A percentile compares a stretch with the other conserved stretches of the same genome.
phyloP scores from a whole-genome alignment of 148 eudicot genomes.

The Mesembryanthemum crystallinum region DNA sequence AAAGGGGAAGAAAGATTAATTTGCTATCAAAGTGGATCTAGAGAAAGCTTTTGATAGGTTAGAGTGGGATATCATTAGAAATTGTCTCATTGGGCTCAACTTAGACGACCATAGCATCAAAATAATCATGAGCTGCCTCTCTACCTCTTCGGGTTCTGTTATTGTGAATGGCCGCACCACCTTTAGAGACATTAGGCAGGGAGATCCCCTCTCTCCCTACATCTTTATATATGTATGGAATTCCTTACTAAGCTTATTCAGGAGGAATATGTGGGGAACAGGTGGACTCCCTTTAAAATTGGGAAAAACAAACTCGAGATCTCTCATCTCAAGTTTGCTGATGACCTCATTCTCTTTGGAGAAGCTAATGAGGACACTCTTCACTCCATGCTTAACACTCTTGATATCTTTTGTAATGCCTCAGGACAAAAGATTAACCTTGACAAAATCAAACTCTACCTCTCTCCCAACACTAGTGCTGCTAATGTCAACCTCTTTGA shows the following conservation, averaged over 20 bases:
- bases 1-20: not conserved
- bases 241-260: not conserved
- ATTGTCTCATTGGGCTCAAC: no score
- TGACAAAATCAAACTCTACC: not conserved
- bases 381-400: not conserved
- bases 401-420: not conserved
- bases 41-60: slow-evolving; percentile 3
- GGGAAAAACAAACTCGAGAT: not conserved
- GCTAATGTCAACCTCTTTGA: not conserved
- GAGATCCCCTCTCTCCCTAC: not conserved
- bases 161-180: not conserved
- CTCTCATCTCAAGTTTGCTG: not conserved
- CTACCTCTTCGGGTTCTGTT: not conserved
- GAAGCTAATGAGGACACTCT: not conserved
- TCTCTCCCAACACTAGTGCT: not conserved
- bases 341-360: not conserved
- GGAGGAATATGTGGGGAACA: not conserved
- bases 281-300: not conserved
- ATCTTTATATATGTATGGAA: not conserved
- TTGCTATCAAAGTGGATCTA: not conserved
- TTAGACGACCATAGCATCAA: not conserved
- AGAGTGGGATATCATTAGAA: not conserved
- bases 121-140: not conserved
- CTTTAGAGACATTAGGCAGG: not conserved
- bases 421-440: not conserved